These are phyloP conservation scores for Cystobasidium sp. DNA, from an alignment of 1,284 basidiomycete genomes.

Conservation along the genomic window DNA sequence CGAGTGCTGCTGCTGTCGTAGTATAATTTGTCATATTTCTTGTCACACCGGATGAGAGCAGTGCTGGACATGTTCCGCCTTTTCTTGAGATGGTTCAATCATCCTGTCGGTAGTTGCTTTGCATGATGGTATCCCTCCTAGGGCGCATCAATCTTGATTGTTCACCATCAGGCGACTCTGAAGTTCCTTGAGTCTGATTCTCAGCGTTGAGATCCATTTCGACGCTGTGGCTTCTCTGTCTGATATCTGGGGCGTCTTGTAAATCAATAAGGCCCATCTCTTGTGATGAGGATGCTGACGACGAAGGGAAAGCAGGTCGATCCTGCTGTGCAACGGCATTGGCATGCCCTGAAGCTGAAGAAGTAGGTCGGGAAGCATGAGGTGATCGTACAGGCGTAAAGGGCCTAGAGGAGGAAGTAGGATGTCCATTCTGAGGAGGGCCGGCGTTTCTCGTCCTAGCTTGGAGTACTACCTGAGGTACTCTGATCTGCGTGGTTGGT, in stretches of 20 bases:
- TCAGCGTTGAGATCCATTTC: constrained; percentile 16
- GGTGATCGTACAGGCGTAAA: background rate
- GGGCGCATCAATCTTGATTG: background rate
- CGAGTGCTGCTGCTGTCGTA: no score
- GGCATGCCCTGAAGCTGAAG: background rate
- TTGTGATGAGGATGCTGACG: background rate
- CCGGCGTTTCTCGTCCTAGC: background rate
- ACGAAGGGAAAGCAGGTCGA: no score
- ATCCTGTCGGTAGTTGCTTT: constrained; percentile 9
- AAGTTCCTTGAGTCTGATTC: background rate
- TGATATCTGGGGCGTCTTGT: background rate
- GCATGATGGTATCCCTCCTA: constrained; percentile 29
- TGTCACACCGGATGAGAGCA: background rate
- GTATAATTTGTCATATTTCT: no score
- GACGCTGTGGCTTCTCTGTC: constrained; percentile 24
- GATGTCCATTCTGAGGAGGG: background rate
- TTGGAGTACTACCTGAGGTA: background rate
- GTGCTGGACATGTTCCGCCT: background rate
- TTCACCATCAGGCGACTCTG: background rate
- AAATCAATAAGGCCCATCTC: background rate
- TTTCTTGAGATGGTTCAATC: background rate
- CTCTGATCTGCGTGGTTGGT: background rate
- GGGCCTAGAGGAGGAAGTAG: background rate
- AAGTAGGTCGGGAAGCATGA: background rate
- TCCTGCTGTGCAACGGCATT: no score